phyloP scores from a whole-genome alignment of 441 rosid species.

The Theobroma grandiflorum region DNA sequence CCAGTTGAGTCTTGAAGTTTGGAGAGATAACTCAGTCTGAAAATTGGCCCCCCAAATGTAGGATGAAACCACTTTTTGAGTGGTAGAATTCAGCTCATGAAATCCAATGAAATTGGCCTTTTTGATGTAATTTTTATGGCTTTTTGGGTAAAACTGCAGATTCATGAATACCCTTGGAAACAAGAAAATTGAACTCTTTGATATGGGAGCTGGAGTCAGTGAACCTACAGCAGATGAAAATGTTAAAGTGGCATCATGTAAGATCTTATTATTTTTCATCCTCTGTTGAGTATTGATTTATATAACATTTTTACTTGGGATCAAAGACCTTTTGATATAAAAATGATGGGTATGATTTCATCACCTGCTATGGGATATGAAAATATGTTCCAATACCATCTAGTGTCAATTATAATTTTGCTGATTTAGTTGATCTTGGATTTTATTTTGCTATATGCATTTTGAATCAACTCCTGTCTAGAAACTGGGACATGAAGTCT shows the following conservation, averaged over 20 bases:
- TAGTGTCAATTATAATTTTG: not conserved
- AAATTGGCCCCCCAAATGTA: slow-evolving; percentile 10
- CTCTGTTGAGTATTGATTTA: not conserved
- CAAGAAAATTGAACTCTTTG: slow-evolving; percentile 94
- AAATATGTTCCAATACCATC: not conserved
- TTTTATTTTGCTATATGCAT: not conserved
- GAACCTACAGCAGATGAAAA: slow-evolving; percentile 88
- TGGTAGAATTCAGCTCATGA: slow-evolving; percentile 18
- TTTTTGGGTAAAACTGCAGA: slow-evolving; percentile 50
- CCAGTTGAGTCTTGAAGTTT: slow-evolving; percentile 18
- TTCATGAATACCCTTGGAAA: slow-evolving; percentile 88
- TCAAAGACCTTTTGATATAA: not conserved
- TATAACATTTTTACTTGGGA: not conserved
- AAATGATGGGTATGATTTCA: not conserved
- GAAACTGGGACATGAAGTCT: not conserved
- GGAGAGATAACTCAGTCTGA: not conserved
- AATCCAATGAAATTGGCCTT: slow-evolving; percentile 20
- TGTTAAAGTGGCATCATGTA: slow-evolving; percentile 90
- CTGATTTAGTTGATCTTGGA: slow-evolving; percentile 7
- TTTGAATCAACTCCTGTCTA: slow-evolving; percentile 1
- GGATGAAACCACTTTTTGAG: not conserved
- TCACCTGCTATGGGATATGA: not conserved
- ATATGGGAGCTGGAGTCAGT: slow-evolving; percentile 92
- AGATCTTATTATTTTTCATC: slow-evolving; percentile 31
- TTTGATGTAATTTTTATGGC: not conserved